Evolutionary conservation across 805 yeast species (phyloP).

Genomic region (Tetrapisispora iriomotensis): DNA sequence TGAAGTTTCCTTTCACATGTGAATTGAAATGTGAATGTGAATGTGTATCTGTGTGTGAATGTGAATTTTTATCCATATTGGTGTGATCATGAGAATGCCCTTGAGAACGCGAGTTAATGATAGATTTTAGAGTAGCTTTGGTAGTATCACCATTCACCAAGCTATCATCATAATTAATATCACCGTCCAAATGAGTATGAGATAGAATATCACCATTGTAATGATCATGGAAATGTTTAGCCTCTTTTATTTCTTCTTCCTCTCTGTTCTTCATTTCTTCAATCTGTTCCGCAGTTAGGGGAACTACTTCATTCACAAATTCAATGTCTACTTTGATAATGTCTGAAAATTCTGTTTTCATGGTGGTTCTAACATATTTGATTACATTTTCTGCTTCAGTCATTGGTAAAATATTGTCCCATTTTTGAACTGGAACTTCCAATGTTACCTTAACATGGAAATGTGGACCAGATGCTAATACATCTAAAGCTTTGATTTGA

Average conservation of each 20-base stretch:
- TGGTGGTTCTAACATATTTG: constrained; percentile 27
- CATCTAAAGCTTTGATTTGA: constrained; percentile 33
- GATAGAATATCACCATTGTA: background rate
- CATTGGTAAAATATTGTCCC: constrained; percentile 35
- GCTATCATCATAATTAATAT: background rate
- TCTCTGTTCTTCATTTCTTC: background rate
- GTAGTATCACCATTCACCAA: background rate
- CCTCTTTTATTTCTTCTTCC: constrained; percentile 2
- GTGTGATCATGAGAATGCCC: constrained; percentile 11
- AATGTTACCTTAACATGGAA: constrained; percentile 30
- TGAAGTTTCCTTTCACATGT: too few relatives aligned
- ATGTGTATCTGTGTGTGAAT: background rate
- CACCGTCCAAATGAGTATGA: constrained; percentile 2
- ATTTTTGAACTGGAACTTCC: constrained; percentile 36
- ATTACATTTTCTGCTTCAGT: constrained; percentile 35
- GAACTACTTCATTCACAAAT: constrained; percentile 27
- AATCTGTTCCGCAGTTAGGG: background rate
- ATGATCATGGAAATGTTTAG: constrained; percentile 1
- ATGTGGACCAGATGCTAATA: constrained; percentile 52
- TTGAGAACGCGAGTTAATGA: background rate
- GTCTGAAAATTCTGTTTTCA: constrained; percentile 34
- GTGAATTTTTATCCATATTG: too few relatives aligned
- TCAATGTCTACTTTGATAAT: constrained; percentile 36
- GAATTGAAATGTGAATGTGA: constrained; percentile 14
- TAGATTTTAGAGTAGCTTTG: background rate